These are phyloP conservation scores for Aspergillus ustus DNA, from an alignment of 2,329 filamentous ascomycete species.

Conservation along the genomic window DNA sequence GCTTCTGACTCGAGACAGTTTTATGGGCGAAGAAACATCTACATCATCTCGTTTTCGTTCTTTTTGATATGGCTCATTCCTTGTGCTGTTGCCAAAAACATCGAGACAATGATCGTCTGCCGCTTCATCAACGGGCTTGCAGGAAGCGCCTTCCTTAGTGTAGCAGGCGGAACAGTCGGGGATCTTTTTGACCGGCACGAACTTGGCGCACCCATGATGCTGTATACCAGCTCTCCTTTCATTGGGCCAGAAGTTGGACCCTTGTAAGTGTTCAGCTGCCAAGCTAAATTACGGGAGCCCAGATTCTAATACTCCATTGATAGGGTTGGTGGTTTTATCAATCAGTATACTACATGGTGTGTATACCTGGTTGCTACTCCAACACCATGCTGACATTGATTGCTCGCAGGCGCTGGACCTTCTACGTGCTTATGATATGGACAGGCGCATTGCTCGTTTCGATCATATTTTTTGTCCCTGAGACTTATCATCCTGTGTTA, in stretches of 20 bases:
- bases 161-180: constrained; percentile 84
- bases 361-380: constrained; percentile 1
- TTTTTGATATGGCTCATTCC: constrained; percentile 83
- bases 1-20: constrained; percentile 56
- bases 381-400: constrained; percentile 5
- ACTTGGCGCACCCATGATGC: constrained; percentile 80
- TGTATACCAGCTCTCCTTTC: constrained; percentile 71
- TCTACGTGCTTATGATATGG: constrained; percentile 87
- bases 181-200: constrained; percentile 73
- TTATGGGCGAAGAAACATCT: constrained; percentile 81
- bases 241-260: constrained; percentile 62
- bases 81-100: constrained; percentile 78
- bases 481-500: constrained; percentile 74
- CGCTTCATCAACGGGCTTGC: constrained; percentile 68
- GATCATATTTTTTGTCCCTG: constrained; percentile 76
- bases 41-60: constrained; percentile 72
- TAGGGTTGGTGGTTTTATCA: constrained; percentile 75
- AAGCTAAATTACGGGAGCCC: not conserved
- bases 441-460: constrained; percentile 65
- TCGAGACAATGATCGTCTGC: constrained; percentile 75
- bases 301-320: constrained; percentile 39
- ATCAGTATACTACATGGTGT: constrained; percentile 70
- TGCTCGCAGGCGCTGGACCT: constrained; percentile 69
- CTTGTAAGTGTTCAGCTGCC: constrained; percentile 38
- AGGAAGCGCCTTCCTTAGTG: constrained; percentile 61